Evolutionary conservation across 495 filamentous ascomycete species (phyloP).

Genomic region (Hypoxylon lienhwacheense): DNA sequence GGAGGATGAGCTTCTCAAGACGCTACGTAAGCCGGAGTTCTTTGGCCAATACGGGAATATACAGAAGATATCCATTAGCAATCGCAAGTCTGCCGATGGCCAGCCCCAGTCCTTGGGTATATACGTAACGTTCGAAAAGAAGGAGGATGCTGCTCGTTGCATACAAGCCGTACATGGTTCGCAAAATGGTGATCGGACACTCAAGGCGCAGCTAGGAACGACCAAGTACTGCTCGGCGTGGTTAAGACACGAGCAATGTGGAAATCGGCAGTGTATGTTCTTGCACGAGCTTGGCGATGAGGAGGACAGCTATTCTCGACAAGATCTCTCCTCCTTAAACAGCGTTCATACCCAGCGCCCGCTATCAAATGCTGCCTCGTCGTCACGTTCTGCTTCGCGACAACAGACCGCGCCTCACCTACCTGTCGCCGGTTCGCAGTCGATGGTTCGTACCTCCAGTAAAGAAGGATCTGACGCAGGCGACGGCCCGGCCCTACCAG

Average conservation of each 20-base stretch:
- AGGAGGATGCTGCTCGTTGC: slow-evolving; percentile 83
- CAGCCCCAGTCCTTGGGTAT: slow-evolving; percentile 82
- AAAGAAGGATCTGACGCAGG: slow-evolving; percentile 70
- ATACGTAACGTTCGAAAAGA: slow-evolving; percentile 91
- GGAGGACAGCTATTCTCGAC: slow-evolving; percentile 91
- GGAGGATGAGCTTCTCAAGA: slow-evolving; percentile 87
- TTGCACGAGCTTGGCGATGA: slow-evolving; percentile 96
- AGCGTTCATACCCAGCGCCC: slow-evolving; percentile 77
- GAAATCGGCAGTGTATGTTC: slow-evolving; percentile 95
- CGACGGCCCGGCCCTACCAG: slow-evolving; percentile 84
- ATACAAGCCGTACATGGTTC: slow-evolving; percentile 92
- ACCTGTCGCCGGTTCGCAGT: slow-evolving; percentile 61
- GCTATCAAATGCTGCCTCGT: slow-evolving; percentile 44
- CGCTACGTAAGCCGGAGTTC: slow-evolving; percentile 83
- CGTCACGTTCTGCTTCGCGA: slow-evolving; percentile 53
- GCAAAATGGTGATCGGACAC: slow-evolving; percentile 79
- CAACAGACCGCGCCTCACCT: slow-evolving; percentile 54
- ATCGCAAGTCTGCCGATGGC: slow-evolving; percentile 74
- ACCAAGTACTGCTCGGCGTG: slow-evolving; percentile 99
- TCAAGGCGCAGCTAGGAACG: slow-evolving; percentile 93
- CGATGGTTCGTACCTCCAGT: slow-evolving; percentile 73
- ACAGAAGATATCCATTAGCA: slow-evolving; percentile 97
- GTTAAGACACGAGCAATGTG: slow-evolving; percentile 87
- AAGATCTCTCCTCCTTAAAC: slow-evolving; percentile 96
- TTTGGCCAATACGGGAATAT: slow-evolving; percentile 99